These are phyloP conservation scores for Kentomonas sorsogonicus DNA, from an alignment of 208 protist species.

Conservation along the genomic window DNA sequence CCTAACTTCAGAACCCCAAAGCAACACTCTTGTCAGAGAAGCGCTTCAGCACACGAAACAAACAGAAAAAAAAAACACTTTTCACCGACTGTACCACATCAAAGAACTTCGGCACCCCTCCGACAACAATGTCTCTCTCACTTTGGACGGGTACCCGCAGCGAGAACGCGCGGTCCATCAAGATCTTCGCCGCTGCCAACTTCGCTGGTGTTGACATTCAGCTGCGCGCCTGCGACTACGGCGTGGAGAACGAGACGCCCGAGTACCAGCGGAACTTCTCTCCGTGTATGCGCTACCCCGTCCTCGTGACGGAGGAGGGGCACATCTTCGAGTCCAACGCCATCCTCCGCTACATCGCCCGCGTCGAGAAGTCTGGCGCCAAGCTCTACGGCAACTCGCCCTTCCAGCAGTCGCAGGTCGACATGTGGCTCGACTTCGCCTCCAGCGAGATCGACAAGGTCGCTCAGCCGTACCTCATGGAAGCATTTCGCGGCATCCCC, in stretches of 20 bases:
- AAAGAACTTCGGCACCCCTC: too few relatives aligned
- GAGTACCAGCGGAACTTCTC: constrained; percentile 57
- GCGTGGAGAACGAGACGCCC: constrained; percentile 57
- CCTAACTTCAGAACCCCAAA: too few relatives aligned
- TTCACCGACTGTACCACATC: too few relatives aligned
- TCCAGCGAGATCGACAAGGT: constrained; percentile 48
- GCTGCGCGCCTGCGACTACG: constrained; percentile 35
- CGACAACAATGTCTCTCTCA: constrained; percentile 30
- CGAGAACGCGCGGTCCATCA: constrained; percentile 44
- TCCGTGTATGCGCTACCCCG: constrained; percentile 63
- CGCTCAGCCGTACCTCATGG: constrained; percentile 24
- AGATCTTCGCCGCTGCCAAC: constrained; percentile 55
- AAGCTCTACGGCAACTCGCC: constrained; percentile 70
- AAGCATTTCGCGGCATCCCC: constrained; percentile 22
- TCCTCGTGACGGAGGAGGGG: constrained; percentile 72
- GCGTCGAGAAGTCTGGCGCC: constrained; percentile 40
- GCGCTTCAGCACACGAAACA: too few relatives aligned
- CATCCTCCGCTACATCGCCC: constrained; percentile 77
- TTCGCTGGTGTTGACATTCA: constrained; percentile 54
- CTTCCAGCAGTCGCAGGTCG: constrained; percentile 71
- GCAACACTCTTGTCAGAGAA: too few relatives aligned
- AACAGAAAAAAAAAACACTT: too few relatives aligned
- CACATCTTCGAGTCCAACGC: constrained; percentile 85
- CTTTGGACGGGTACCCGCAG: constrained; percentile 24
- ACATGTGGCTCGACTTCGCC: constrained; percentile 87